These are phyloP conservation scores for Melastoma candidum DNA, from an alignment of 441 rosid species.

Conservation along the genomic window DNA sequence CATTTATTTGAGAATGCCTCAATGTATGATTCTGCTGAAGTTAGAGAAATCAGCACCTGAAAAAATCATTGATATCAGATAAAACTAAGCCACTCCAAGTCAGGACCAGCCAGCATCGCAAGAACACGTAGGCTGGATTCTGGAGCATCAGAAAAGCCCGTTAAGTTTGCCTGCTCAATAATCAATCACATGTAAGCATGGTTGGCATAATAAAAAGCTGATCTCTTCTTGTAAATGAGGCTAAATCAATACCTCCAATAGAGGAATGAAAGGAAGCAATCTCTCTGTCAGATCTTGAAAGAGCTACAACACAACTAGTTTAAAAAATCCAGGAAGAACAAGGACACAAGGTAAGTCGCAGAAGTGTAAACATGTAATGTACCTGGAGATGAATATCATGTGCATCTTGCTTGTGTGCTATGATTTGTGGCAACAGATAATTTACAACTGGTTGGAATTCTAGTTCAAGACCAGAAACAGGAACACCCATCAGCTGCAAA, in stretches of 20 bases:
- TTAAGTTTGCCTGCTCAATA: conserved; percentile 46
- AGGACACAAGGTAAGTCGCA: conserved; percentile 6
- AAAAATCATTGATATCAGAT: conserved; percentile 5
- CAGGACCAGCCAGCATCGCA: conserved; percentile 67
- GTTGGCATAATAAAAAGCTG: conserved; percentile 6
- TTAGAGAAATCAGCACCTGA: conserved; percentile 59
- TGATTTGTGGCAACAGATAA: conserved; percentile 63
- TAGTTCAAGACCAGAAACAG: conserved; percentile 69
- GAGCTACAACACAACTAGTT: conserved; percentile 45
- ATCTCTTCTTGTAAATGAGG: conserved; percentile 12
- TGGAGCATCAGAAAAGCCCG: conserved; percentile 47
- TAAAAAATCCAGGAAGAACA: conserved; percentile 26
- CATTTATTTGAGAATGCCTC: conserved; percentile 45
- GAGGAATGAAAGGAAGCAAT: conserved; percentile 69
- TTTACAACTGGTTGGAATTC: conserved; percentile 83
- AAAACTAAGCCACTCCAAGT: conserved; percentile 5
- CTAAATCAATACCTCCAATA: conserved; percentile 58
- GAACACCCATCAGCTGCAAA: conserved; percentile 70
- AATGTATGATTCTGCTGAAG: conserved; percentile 60
- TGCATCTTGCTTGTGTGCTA: conserved; percentile 65
- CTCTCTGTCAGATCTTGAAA: conserved; percentile 74
- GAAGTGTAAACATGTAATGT: conserved; percentile 12
- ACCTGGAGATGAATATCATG: conserved; percentile 86
- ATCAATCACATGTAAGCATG: conserved; percentile 13
- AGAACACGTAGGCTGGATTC: conserved; percentile 55